Base-by-base conservation (phyloP, 805 yeast species). In the Wickerhamomyces pijperi region DNA sequence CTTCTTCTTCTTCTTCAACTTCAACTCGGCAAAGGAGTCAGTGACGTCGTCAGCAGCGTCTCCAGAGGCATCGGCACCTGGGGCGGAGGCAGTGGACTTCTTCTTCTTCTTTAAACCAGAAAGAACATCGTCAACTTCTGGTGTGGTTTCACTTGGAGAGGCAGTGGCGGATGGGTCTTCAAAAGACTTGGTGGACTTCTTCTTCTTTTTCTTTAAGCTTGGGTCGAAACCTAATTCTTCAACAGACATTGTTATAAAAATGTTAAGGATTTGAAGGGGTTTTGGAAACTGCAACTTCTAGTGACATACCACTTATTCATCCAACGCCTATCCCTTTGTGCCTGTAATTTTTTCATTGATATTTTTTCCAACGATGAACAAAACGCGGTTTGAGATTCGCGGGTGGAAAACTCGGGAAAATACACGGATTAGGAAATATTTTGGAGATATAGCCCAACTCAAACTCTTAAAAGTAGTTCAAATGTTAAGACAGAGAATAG, bases 91-190 rank as follows among this genome's bases (percentile, higher is more conserved):
- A 43, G 64, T 67, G 42, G 41, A 36, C 82, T 83, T 84, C 74
- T 86, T 77, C 72, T 85, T 84, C 66, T 83, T 83, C 63, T 82
- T 84, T 56, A 86, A 65, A 9, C 92, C 90, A 25, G 86, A 72
- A 64, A 84, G 62, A 45, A 79, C 87, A 46, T 78, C 85, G 39
- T 72, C 78, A 41, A 64, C 68, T 42, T 63, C 70, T 60, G 48
- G 64, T 42, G 61, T 63, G 40, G 28, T 55, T 63, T 59, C 69
- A 69, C 53, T 69, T 5, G 51, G 57, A 53, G 41, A 32, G 11
- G 48, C 46, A 12, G 49, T 45, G 23, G 60, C 57, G 31, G 13
- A 7, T 14, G 16, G n/a, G 5, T 61, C 65, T 18, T 58, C 63
- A 43, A 62, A 65, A 40, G 50, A 44, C 63, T 55, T 74, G 69